Percentiles rank a stretch among this genome's conserved stretches.
These are phyloP conservation scores for Ulota crispa DNA, from an alignment of 225 moss, liverwort and hornwort species.

Conservation along the genomic window DNA sequence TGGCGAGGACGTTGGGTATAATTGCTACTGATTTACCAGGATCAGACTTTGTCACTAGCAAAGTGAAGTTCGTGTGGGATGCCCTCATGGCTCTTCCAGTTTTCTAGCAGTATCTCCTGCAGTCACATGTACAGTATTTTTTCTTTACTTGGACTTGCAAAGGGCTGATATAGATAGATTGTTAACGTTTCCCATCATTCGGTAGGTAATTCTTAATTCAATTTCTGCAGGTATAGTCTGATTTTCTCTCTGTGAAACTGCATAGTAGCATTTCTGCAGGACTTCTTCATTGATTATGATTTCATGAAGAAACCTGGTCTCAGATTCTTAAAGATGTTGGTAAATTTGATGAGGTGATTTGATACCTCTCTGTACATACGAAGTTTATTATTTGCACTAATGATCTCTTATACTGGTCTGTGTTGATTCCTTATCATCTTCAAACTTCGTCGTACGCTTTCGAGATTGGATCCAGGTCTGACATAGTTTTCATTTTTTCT, in stretches of 20 bases:
- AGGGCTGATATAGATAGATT: not conserved
- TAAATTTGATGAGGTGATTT: not conserved
- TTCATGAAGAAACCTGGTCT: not conserved
- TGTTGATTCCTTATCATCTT: not conserved
- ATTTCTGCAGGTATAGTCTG: not conserved
- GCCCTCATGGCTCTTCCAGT: slow-evolving; percentile 53
- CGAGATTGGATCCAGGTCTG: not conserved
- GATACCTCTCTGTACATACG: not conserved
- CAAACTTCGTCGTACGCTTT: not conserved
- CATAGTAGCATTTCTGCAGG: not conserved
- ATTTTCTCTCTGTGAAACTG: not conserved
- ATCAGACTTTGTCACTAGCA: slow-evolving; percentile 33
- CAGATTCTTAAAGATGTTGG: not conserved
- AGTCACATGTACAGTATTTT: slow-evolving; percentile 1
- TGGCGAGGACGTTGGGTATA: slow-evolving; percentile 44
- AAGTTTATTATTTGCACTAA: not conserved
- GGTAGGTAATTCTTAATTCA: not conserved
- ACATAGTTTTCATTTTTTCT: not conserved
- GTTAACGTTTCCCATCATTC: not conserved
- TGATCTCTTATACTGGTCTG: not conserved
- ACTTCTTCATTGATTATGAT: not conserved
- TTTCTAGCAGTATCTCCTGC: slow-evolving; percentile 30
- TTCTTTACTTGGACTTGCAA: not conserved
- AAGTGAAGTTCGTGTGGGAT: slow-evolving; percentile 50
- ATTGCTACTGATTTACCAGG: slow-evolving; percentile 35